phyloP scores from a whole-genome alignment of 352 stramenopile genomes.

The Phytophthora pini region DNA sequence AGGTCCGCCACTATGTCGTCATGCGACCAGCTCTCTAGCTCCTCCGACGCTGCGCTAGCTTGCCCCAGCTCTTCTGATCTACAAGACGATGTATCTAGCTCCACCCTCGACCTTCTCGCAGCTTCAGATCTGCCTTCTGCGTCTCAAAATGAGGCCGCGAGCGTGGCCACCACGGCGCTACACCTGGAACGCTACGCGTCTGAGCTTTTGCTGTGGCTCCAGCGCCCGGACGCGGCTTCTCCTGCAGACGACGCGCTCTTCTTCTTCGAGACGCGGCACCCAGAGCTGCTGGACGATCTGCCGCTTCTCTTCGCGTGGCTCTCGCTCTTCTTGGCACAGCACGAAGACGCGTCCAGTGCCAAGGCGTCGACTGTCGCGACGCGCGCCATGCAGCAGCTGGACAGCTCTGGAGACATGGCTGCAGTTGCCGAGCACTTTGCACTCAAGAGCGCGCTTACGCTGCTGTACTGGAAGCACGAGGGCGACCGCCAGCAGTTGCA shows the following conservation, averaged over 20 bases:
- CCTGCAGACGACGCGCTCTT: constrained; percentile 67
- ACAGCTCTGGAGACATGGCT: constrained; percentile 34
- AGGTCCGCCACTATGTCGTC: constrained; percentile 25
- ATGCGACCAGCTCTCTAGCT: constrained; percentile 24
- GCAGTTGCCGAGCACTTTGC: constrained; percentile 50
- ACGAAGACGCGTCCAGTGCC: constrained; percentile 17
- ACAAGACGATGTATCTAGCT: constrained; percentile 29
- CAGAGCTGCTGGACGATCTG: constrained; percentile 58
- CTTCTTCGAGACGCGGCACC: constrained; percentile 68
- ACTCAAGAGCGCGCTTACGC: constrained; percentile 64
- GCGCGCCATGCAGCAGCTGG: constrained; percentile 30
- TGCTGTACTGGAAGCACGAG: constrained; percentile 71
- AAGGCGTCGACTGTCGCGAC: constrained; percentile 19
- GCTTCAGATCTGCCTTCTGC: constrained; percentile 23
- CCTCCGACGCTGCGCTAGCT: constrained; percentile 5
- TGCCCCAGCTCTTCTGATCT: constrained; percentile 23
- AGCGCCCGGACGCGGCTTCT: constrained; percentile 32
- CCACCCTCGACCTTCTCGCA: constrained; percentile 29
- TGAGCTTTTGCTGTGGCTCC: constrained; percentile 64
- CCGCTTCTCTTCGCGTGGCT: constrained; percentile 70
- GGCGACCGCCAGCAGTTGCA: constrained; percentile 34
- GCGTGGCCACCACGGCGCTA: constrained; percentile 33
- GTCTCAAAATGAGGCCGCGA: constrained; percentile 22
- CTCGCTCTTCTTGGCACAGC: constrained; percentile 54
- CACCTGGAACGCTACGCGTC: constrained; percentile 54